Evolutionary conservation across 495 filamentous ascomycete species (phyloP).

Genomic region (Amphirosellinia nigrospora): DNA sequence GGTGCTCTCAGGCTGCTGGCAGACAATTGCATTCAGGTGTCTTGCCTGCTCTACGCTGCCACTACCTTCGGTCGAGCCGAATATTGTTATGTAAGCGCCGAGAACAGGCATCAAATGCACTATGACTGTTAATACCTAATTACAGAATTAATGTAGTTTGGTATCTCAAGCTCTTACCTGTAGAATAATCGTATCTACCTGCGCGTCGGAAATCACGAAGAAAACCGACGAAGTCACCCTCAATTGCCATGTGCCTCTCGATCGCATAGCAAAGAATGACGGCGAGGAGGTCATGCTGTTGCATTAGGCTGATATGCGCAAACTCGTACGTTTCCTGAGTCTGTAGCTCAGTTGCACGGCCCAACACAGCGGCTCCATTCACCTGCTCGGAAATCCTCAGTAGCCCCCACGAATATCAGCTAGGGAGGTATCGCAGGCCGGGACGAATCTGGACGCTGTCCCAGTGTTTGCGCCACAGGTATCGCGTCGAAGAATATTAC

Average conservation of each 20-base stretch:
- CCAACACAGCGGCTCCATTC: conserved; percentile 72
- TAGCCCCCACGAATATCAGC: conserved; percentile 71
- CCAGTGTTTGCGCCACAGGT: conserved; percentile 25
- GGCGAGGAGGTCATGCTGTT: conserved; percentile 89
- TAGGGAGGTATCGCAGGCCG: conserved; percentile 76
- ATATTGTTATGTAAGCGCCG: conserved; percentile 71
- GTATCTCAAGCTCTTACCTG: conserved; percentile 27
- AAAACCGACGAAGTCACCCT: conserved; percentile 75
- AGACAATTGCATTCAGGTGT: conserved; percentile 69
- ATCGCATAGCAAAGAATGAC: conserved; percentile 76
- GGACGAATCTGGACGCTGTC: conserved; percentile 55
- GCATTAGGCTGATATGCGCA: conserved; percentile 71
- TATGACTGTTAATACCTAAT: conserved; percentile 40
- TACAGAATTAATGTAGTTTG: background rate
- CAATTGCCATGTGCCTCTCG: conserved; percentile 69
- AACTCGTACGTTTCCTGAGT: conserved; percentile 73
- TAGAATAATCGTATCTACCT: conserved; percentile 36
- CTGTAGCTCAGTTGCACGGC: conserved; percentile 67
- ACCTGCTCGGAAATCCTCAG: conserved; percentile 72
- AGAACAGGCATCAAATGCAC: conserved; percentile 84
- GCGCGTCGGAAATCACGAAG: conserved; percentile 66
- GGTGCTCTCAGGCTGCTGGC: conserved; percentile 65
- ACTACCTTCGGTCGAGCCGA: conserved; percentile 73
- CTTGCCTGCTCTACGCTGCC: conserved; percentile 67
- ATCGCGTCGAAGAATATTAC: conserved; percentile 45